Conservation (phyloP, 441 rosid genomes). For the Breynia disticha region DNA sequence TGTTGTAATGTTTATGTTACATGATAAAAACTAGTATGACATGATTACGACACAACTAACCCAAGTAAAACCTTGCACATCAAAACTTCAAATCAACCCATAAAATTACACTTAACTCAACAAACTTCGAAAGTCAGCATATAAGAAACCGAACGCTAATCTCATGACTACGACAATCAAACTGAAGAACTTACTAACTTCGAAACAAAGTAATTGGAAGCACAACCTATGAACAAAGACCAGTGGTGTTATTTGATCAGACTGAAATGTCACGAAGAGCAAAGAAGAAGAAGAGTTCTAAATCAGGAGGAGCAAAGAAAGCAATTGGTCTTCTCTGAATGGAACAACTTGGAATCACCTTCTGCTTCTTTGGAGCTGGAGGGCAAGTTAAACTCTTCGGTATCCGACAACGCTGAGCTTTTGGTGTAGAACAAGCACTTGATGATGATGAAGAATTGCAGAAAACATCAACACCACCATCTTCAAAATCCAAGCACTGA, state of each 20-base stretch:
- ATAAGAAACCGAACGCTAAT: no score
- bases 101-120: no score
- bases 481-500: slow-evolving; percentile 13
- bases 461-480: slow-evolving; percentile 5
- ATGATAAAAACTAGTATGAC: no score
- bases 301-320: slow-evolving; percentile 74
- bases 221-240: slow-evolving; percentile 11
- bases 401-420: slow-evolving; percentile 52
- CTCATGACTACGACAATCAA: no score
- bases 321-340: slow-evolving; percentile 53
- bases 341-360: slow-evolving; percentile 31
- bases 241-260: slow-evolving; percentile 11
- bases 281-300: slow-evolving; percentile 71
- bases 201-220: not conserved
- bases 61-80: no score
- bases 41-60: no score
- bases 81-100: no score
- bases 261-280: slow-evolving; percentile 44
- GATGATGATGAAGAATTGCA: slow-evolving; percentile 9
- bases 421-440: slow-evolving; percentile 58
- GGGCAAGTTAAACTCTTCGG: slow-evolving; percentile 76
- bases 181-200: no score
- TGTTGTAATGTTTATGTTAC: no score
- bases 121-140: no score
- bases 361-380: slow-evolving; percentile 81